Conservation (phyloP, 768 basidiomycete species). For the Lentinula sp. region DNA sequence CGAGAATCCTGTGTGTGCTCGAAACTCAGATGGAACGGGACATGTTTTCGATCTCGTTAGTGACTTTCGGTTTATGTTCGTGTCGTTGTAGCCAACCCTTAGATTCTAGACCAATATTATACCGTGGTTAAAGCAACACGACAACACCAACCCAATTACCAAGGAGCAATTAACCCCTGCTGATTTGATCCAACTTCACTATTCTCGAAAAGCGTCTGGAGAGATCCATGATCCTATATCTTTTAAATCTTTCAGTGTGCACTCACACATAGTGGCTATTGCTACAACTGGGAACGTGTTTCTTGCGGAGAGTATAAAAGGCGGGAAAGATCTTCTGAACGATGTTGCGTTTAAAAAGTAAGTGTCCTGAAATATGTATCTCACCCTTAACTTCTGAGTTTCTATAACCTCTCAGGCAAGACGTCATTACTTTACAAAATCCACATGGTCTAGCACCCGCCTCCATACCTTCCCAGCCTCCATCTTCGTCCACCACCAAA, state of each 20-base stretch:
- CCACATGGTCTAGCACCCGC: constrained; percentile 70
- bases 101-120: constrained; percentile 5
- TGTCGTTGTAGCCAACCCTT: background rate
- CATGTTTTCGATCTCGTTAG: constrained; percentile 85
- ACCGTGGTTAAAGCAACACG: constrained; percentile 55
- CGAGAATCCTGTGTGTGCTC: constrained; percentile 79
- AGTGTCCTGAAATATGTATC: constrained; percentile 10
- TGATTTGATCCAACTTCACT: constrained; percentile 75
- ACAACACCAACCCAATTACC: constrained; percentile 76
- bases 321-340: constrained; percentile 77
- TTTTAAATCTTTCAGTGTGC: constrained; percentile 95
- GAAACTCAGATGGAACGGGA: constrained; percentile 77
- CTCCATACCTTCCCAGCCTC: constrained; percentile 29
- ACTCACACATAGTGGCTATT: constrained; percentile 91
- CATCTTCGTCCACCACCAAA: constrained; percentile 26
- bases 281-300: constrained; percentile 91
- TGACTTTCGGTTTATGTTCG: constrained; percentile 68
- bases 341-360: constrained; percentile 86
- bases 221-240: constrained; percentile 95
- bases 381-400: background rate
- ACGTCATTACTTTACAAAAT: constrained; percentile 93
- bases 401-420: constrained; percentile 44
- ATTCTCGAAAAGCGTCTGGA: constrained; percentile 77
- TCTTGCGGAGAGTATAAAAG: constrained; percentile 84
- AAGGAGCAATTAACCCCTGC: constrained; percentile 64